Evolutionary conservation across 1,284 basidiomycete species (phyloP).

Genomic region (Bondarzewia mesenterica): DNA sequence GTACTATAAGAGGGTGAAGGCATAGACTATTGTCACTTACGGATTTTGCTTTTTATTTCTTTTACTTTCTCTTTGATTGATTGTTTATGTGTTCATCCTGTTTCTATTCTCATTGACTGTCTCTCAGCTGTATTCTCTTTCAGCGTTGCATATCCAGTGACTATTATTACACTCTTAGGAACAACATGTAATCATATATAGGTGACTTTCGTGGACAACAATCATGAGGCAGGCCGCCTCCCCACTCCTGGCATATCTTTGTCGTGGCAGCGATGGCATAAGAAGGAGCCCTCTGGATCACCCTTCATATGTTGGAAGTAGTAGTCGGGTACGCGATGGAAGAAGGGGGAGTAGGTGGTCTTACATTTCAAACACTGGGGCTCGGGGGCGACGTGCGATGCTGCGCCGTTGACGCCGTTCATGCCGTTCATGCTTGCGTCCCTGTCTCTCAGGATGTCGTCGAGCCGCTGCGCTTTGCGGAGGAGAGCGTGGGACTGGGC

Average conservation of each 20-base stretch:
- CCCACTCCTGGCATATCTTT: slow-evolving; percentile 8
- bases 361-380: slow-evolving; percentile 27
- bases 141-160: slow-evolving; percentile 12
- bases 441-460: slow-evolving; percentile 42
- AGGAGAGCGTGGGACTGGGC: slow-evolving; percentile 73
- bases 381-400: slow-evolving; percentile 12
- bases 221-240: slow-evolving; percentile 3
- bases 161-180: slow-evolving; percentile 20
- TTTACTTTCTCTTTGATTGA: neutral
- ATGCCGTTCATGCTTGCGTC: slow-evolving; percentile 8
- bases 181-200: slow-evolving; percentile 25
- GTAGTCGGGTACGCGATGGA: slow-evolving; percentile 18
- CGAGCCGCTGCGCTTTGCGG: slow-evolving; percentile 79
- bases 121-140: slow-evolving; percentile 7
- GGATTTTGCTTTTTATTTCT: neutral
- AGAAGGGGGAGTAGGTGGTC: slow-evolving; percentile 33
- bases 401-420: slow-evolving; percentile 3
- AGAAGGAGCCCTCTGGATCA: slow-evolving; percentile 21
- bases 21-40: too few species aligned
- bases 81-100: neutral
- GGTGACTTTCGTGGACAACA: neutral
- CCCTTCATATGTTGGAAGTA: slow-evolving; percentile 10
- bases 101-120: slow-evolving; percentile 8
- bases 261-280: slow-evolving; percentile 55
- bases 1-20: slow-evolving; percentile 72